phyloP scores from a whole-genome alignment of 202 grass and related monocot species.

The Dendrocalamus latiflorus region DNA sequence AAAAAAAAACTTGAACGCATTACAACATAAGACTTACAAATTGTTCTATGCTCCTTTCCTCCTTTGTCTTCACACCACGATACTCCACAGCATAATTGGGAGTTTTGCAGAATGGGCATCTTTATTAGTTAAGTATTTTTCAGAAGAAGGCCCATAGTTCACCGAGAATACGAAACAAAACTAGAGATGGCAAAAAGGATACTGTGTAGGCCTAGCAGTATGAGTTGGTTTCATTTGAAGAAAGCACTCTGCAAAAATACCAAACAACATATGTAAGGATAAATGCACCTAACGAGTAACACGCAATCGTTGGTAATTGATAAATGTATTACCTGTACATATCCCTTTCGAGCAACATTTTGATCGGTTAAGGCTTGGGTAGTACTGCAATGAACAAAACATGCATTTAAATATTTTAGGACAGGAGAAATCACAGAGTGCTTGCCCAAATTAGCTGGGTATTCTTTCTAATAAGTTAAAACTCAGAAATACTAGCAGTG shows the following conservation, averaged over 20 bases:
- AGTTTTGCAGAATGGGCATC: conserved; percentile 99
- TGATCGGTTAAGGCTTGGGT: conserved; percentile 97
- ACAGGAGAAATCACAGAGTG: not conserved
- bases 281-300: not conserved
- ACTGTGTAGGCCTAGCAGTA: conserved; percentile 92
- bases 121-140: conserved; percentile 56
- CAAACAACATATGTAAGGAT: conserved; percentile 22
- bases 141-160: conserved; percentile 1
- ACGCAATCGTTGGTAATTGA: not conserved
- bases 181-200: conserved; percentile 55
- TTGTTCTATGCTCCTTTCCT: conserved; percentile 97
- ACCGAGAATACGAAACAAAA: conserved; percentile 18
- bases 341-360: conserved; percentile 95
- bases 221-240: conserved; percentile 95
- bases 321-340: conserved; percentile 76
- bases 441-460: not conserved
- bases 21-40: conserved; percentile 59
- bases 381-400: conserved; percentile 59
- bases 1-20: not conserved
- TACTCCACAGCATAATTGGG: conserved; percentile 96
- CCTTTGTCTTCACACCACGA: conserved; percentile 95
- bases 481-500: not conserved
- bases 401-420: not conserved
- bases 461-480: conserved; percentile 4
- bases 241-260: conserved; percentile 82